Conservation (phyloP, 371 early-diverging fungal species). For the Apophysomyces elegans region DNA sequence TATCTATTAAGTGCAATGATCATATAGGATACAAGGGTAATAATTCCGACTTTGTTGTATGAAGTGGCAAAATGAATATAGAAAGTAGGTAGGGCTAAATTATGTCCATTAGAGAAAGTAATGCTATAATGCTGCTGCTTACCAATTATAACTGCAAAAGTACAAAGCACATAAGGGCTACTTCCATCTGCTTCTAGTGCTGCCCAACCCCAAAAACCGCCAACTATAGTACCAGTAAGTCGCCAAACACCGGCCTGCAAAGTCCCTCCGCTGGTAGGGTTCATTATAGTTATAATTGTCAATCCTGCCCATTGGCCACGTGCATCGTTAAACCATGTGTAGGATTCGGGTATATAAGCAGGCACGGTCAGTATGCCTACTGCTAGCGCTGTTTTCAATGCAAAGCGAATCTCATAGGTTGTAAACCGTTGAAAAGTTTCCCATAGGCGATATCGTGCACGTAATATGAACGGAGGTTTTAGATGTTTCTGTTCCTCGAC, state of each 20-base stretch:
- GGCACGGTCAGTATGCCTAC: conserved; percentile 50
- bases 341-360: conserved; percentile 52
- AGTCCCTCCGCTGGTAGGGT: conserved; percentile 57
- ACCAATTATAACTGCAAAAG: conserved; percentile 61
- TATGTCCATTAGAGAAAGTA: not conserved
- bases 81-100: conserved; percentile 49
- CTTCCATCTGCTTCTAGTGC: conserved; percentile 51
- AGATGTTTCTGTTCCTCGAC: conserved; percentile 7
- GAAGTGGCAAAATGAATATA: conserved; percentile 53
- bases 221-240: conserved; percentile 58
- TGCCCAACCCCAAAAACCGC: conserved; percentile 55
- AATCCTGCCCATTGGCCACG: conserved; percentile 66
- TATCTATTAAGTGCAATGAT: conserved; percentile 48
- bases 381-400: conserved; percentile 61
- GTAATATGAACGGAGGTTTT: conserved; percentile 30
- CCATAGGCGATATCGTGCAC: conserved; percentile 56
- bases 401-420: conserved; percentile 59
- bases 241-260: conserved; percentile 58
- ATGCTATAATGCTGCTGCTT: conserved; percentile 15
- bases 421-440: conserved; percentile 40
- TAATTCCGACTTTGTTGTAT: conserved; percentile 49
- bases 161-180: conserved; percentile 55
- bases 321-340: conserved; percentile 39
- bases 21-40: conserved; percentile 45
- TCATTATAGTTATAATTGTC: conserved; percentile 43